These are phyloP conservation scores for Leavenworthia alabamica DNA, from an alignment of 345 rosid species.

Conservation along the genomic window DNA sequence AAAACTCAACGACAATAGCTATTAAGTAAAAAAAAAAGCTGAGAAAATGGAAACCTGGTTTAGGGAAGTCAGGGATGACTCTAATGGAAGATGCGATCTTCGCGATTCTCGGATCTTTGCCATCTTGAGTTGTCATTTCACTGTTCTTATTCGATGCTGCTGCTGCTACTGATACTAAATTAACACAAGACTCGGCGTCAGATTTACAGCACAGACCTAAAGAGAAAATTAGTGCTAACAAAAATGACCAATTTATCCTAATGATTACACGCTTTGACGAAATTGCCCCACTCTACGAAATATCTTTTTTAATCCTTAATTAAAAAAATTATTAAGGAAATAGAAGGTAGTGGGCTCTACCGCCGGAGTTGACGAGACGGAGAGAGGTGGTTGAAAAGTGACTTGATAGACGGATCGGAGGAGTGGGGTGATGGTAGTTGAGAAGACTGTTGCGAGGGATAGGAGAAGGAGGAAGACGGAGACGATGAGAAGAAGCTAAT, in stretches of 20 bases:
- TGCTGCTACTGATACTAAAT: neutral
- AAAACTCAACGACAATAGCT: neutral
- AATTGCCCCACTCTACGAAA: slow-evolving; percentile 27
- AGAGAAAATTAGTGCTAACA: neutral
- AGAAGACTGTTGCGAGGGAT: neutral
- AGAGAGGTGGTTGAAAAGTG: slow-evolving; percentile 3
- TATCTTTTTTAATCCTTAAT: neutral
- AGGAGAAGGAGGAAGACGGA: slow-evolving; percentile 9
- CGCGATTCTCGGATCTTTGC: slow-evolving; percentile 53
- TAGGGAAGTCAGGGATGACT: slow-evolving; percentile 89
- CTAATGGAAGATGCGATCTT: slow-evolving; percentile 66
- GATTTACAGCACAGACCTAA: slow-evolving; percentile 19
- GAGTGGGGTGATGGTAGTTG: neutral
- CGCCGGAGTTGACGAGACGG: slow-evolving; percentile 9
- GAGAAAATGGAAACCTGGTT: slow-evolving; percentile 47
- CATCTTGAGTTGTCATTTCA: slow-evolving; percentile 46
- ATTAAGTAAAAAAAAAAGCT: neutral
- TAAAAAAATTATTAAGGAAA: neutral
- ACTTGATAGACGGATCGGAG: slow-evolving; percentile 15
- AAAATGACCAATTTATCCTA: slow-evolving; percentile 19
- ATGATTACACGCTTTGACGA: slow-evolving; percentile 14
- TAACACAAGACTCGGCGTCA: slow-evolving; percentile 18
- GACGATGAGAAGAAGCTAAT: neutral
- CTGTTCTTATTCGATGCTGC: slow-evolving; percentile 31
- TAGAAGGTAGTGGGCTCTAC: neutral